phyloP scores from a whole-genome alignment of 148 eudicot species.

The Rhododendron griersonianum region DNA sequence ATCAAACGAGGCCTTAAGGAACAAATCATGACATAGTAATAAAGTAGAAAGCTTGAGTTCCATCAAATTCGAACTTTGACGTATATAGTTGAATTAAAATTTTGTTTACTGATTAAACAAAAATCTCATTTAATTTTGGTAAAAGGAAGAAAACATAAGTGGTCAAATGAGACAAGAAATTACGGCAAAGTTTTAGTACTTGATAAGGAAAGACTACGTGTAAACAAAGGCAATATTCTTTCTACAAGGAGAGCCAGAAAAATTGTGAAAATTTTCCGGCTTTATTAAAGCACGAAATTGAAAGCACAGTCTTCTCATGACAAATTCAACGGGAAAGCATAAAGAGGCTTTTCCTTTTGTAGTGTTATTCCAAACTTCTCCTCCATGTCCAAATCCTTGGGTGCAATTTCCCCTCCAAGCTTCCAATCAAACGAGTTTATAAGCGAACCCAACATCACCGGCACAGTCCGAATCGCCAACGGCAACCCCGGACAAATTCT shows the following conservation, averaged over 20 bases:
- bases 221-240: background rate
- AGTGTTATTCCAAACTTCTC: conserved; percentile 13
- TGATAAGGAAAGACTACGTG: background rate
- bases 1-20: too few species aligned
- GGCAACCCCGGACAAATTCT: conserved; percentile 16
- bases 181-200: background rate
- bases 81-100: too few species aligned
- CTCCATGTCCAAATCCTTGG: conserved; percentile 13
- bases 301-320: background rate
- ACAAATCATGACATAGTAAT: too few species aligned
- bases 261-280: background rate
- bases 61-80: too few species aligned
- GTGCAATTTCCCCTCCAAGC: conserved; percentile 5
- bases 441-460: conserved; percentile 13
- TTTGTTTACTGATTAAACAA: too few species aligned
- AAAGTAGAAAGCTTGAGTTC: too few species aligned
- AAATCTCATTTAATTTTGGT: too few species aligned
- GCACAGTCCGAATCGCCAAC: background rate
- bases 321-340: conserved; percentile 1
- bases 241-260: background rate
- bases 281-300: background rate
- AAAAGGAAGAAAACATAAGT: too few species aligned
- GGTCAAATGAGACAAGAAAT: background rate
- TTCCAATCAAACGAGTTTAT: conserved; percentile 15
- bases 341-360: conserved; percentile 10